A percentile compares a stretch with the other conserved stretches of the same genome.
Evolutionary conservation across 2,329 filamentous ascomycete species (phyloP).

Genomic region (Penicillium hordei): DNA sequence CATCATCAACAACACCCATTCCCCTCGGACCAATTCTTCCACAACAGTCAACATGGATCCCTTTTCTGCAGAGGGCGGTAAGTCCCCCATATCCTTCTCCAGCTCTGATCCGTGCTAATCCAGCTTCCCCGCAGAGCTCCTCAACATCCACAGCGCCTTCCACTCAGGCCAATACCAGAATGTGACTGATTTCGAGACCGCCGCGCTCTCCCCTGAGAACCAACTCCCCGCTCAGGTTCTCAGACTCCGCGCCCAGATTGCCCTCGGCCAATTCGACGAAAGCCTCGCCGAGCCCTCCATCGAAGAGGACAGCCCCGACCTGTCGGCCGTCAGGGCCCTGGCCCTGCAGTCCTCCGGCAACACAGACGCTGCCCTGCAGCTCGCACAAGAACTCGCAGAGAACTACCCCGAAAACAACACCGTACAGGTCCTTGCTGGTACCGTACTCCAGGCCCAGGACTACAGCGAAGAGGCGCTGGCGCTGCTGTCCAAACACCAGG

Average conservation of each 20-base stretch:
- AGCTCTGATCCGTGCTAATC: constrained; percentile 4
- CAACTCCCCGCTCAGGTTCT: constrained; percentile 73
- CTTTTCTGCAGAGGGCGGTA: constrained; percentile 64
- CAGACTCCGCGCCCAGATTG: constrained; percentile 77
- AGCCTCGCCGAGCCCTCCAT: constrained; percentile 68
- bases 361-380: constrained; percentile 60
- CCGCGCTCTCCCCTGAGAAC: constrained; percentile 76
- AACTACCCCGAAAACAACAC: constrained; percentile 69
- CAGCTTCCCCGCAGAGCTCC: constrained; percentile 53
- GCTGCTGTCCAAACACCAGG: constrained; percentile 78
- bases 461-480: constrained; percentile 82
- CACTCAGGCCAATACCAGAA: constrained; percentile 79
- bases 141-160: constrained; percentile 67
- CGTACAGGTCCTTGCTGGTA: constrained; percentile 81
- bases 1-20: constrained; percentile 21
- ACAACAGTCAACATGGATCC: constrained; percentile 55
- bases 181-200: constrained; percentile 81
- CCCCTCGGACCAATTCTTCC: constrained; percentile 8
- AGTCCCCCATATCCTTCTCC: constrained; percentile 13
- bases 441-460: constrained; percentile 74
- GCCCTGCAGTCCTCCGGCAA: constrained; percentile 66
- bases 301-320: constrained; percentile 66
- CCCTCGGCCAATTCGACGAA: constrained; percentile 72
- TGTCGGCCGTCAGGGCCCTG: constrained; percentile 73
- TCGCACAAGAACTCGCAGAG: constrained; percentile 66